Evolutionary conservation across 768 basidiomycete genomes (phyloP).

Genomic region (Phlebiopsis gigantea): DNA sequence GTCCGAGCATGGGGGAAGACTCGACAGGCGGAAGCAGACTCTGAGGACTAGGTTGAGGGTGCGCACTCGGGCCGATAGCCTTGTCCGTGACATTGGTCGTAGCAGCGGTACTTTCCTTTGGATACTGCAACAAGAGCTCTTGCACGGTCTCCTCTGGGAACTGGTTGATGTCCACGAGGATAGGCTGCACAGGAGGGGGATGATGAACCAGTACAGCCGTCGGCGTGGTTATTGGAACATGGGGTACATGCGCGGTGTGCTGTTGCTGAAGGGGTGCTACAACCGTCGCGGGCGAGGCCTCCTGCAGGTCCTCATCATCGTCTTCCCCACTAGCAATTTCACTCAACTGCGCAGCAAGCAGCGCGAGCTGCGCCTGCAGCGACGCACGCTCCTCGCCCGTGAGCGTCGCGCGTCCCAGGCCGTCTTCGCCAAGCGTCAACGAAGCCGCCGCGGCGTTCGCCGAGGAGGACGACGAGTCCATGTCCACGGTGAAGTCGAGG

Average conservation of each 20-base stretch:
- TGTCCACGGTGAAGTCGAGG: constrained; percentile 12
- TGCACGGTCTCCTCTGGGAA: constrained; percentile 17
- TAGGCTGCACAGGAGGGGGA: constrained; percentile 1
- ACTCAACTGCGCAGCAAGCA: constrained; percentile 66
- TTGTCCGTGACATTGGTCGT: background rate
- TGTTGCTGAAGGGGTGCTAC: background rate
- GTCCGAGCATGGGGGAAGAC: background rate
- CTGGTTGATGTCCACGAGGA: constrained; percentile 21
- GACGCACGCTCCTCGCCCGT: constrained; percentile 52
- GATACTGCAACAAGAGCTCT: background rate
- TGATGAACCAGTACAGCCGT: background rate
- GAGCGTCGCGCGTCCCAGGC: constrained; percentile 22
- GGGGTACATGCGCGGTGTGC: background rate
- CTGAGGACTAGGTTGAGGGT: background rate
- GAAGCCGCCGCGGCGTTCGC: constrained; percentile 2
- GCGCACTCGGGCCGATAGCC: background rate
- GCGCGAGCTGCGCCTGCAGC: constrained; percentile 66
- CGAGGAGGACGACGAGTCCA: constrained; percentile 7
- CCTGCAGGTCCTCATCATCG: constrained; percentile 25
- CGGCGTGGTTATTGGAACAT: background rate
- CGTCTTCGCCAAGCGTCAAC: constrained; percentile 8
- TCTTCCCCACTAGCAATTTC: constrained; percentile 48
- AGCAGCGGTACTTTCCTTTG: background rate
- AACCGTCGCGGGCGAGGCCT: background rate
- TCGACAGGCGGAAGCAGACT: background rate